Evolutionary conservation across 345 rosid species (phyloP).

Genomic region (Eucalyptus leucophloia): DNA sequence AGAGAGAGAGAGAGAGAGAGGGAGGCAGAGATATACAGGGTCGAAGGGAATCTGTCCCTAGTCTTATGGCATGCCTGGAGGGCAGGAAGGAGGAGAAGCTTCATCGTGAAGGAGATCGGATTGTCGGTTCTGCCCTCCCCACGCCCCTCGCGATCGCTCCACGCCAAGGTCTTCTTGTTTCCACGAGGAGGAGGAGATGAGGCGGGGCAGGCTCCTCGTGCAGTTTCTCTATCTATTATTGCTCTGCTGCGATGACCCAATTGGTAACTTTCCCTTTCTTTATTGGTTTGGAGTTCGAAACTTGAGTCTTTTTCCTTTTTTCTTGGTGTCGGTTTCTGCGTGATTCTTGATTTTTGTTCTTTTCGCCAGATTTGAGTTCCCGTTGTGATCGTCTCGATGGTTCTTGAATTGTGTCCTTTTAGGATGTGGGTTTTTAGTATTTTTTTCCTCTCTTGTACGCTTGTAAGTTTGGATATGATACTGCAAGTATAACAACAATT

Average conservation of each 20-base stretch:
- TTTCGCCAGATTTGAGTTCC: neutral
- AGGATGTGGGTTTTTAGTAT: neutral
- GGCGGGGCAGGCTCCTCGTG: conserved; percentile 2
- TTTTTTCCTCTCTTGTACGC: neutral
- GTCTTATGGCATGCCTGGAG: conserved; percentile 15
- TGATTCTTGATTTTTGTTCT: neutral
- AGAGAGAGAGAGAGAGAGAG: neutral
- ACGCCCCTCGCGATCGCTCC: neutral
- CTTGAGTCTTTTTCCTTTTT: neutral
- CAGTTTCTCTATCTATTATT: conserved; percentile 15
- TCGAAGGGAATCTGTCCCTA: neutral
- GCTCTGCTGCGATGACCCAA: conserved; percentile 18
- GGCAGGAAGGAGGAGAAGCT: neutral
- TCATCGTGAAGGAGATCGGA: neutral
- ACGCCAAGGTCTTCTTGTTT: neutral
- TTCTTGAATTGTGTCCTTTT: neutral
- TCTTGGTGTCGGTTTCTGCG: neutral
- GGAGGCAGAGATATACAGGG: neutral
- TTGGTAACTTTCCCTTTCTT: conserved; percentile 35
- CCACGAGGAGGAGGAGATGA: conserved; percentile 13
- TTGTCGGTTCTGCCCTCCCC: neutral
- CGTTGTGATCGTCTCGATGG: neutral
- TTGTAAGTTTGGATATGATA: neutral
- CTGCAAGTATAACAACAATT: neutral
- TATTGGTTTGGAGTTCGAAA: neutral